Base-by-base conservation (phyloP, 257 asterid genomes). In the Oldenlandia corymbosa region DNA sequence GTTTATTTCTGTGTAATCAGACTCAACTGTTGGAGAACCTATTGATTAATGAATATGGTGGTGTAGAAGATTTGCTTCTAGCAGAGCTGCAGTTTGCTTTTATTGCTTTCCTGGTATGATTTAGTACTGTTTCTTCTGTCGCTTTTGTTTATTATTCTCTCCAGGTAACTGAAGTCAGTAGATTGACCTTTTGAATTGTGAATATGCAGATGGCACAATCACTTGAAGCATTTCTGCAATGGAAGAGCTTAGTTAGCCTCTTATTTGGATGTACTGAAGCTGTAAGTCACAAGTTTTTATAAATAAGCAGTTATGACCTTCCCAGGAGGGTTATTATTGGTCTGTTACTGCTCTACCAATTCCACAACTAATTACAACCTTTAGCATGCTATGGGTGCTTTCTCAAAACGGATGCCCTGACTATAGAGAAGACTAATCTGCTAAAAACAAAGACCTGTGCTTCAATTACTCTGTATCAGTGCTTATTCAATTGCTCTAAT, bases 201-300 rank as follows among this genome's bases (percentile, higher is more conserved):
- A 73, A 57, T 69, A 69, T 76, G 81, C 91, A 93, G 99, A 93
- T 93, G 94, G 97, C 96, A 47, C 99, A 93, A 72, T 93, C 99
- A 60, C 94, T 93, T 69, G 88, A 93, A 77, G 95, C 94, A 71
- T 93, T 84, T 90, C 21, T 85, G 41, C 97, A 93, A 70, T 93
- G 99, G 99, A 90, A 89, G 77, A 73, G 62, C 67, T 73, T 93
- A 74, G 71, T 84, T 67, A 80, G 84, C 81, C 94, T 93, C 66
- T 75, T 93, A 37, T 75, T 93, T 74, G 94, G 95, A 37, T 89
- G 99, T 70, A 73, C 80, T 43, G 90, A 89, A 77, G 94, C 99
- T 76, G 99, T 93, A 78, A 87, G 99, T 75, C 61, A 60, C 42
- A 21, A 41, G 36, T 62, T 37, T n/a, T 17, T 7, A 55, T 5